These are phyloP conservation scores for Amanita muscaria DNA, from an alignment of 768 basidiomycete genomes.

Conservation along the genomic window DNA sequence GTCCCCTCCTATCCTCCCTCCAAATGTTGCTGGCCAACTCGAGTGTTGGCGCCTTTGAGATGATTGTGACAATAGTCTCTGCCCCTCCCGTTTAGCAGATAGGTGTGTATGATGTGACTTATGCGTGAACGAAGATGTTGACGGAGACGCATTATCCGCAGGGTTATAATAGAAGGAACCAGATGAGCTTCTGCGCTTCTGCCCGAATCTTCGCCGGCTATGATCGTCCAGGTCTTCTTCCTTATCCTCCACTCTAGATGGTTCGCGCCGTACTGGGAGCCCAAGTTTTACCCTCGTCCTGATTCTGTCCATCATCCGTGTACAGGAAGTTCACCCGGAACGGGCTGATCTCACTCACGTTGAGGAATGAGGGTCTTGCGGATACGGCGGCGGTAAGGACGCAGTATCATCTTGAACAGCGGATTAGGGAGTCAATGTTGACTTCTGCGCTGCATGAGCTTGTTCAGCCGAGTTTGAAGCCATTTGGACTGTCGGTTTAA, in stretches of 20 bases:
- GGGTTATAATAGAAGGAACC: neutral
- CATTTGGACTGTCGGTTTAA: neutral
- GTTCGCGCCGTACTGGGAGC: slow-evolving; percentile 7
- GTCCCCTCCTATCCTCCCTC: neutral
- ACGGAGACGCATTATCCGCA: neutral
- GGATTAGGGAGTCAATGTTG: neutral
- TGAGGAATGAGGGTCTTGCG: slow-evolving; percentile 20
- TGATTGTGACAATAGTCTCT: neutral
- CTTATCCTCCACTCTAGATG: no score
- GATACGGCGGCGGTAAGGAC: no score
- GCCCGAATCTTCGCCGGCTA: neutral
- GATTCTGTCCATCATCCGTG: slow-evolving; percentile 11
- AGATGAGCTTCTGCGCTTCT: neutral
- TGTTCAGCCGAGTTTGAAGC: neutral
- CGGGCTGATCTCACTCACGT: slow-evolving; percentile 34
- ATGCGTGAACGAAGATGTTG: neutral
- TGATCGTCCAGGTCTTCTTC: no score
- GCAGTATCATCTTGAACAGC: no score
- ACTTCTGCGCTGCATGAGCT: neutral
- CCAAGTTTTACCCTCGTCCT: slow-evolving; percentile 11
- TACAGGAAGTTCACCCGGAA: slow-evolving; percentile 33
- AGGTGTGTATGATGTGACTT: neutral
- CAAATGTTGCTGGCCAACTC: slow-evolving; percentile 4
- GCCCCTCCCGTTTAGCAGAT: neutral
- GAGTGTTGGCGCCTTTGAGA: neutral